These are phyloP conservation scores for Spathaspora arborariae DNA, from an alignment of 805 yeast species.

Conservation along the genomic window DNA sequence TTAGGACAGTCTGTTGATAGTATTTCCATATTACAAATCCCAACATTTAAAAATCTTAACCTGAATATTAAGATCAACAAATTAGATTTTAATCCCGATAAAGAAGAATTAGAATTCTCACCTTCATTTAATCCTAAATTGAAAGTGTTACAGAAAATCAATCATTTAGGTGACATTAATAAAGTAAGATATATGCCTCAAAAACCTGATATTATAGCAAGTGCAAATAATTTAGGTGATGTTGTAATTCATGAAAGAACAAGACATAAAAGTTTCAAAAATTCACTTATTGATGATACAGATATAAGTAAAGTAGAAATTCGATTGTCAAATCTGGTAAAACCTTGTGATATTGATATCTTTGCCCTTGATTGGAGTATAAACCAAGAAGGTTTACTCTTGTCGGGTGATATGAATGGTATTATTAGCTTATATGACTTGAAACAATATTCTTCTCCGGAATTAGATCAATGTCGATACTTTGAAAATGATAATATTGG, in stretches of 20 bases:
- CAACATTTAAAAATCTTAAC: conserved; percentile 27
- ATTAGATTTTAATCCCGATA: conserved; percentile 34
- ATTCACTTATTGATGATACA: conserved; percentile 19
- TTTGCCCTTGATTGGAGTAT: conserved; percentile 76
- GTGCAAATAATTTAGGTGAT: conserved; percentile 63
- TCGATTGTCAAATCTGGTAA: conserved; percentile 34
- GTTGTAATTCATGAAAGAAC: conserved; percentile 76
- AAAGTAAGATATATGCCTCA: conserved; percentile 74
- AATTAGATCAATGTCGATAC: background rate
- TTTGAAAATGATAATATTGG: conserved; percentile 27
- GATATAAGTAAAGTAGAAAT: conserved; percentile 49
- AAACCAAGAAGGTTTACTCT: conserved; percentile 53
- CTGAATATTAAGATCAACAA: conserved; percentile 34
- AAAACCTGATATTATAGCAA: conserved; percentile 78
- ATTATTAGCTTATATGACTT: conserved; percentile 67
- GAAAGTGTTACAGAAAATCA: conserved; percentile 52
- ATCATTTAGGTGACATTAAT: conserved; percentile 70
- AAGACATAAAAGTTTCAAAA: conserved; percentile 51
- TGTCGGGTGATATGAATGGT: conserved; percentile 65
- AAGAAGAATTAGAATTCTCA: conserved; percentile 36
- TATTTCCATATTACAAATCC: conserved; percentile 32
- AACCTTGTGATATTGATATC: conserved; percentile 43
- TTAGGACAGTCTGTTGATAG: conserved; percentile 54
- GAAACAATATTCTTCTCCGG: conserved; percentile 25
- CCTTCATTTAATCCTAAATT: conserved; percentile 20